Percentiles rank a stretch among this genome's conserved stretches.
Evolutionary conservation across 2,329 filamentous ascomycete species (phyloP).

Genomic region (Coniochaeta sp.): DNA sequence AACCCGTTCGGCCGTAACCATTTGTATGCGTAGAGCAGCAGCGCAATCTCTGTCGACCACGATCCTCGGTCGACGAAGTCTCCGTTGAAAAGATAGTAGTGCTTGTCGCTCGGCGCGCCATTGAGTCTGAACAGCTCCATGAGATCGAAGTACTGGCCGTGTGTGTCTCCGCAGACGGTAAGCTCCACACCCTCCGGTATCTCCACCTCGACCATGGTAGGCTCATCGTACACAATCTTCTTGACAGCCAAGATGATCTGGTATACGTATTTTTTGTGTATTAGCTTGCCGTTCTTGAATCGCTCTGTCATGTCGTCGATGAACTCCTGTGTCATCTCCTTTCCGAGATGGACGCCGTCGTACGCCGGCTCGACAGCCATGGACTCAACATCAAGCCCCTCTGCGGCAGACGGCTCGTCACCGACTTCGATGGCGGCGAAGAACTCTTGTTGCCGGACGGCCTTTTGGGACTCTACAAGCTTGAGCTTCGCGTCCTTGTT

Average conservation of each 20-base stretch:
- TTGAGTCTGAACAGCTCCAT: slow-evolving; percentile 94
- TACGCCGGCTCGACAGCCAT: slow-evolving; percentile 79
- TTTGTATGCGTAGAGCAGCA: slow-evolving; percentile 93
- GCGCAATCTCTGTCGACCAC: slow-evolving; percentile 95
- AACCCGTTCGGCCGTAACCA: slow-evolving; percentile 82
- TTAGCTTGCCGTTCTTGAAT: slow-evolving; percentile 92
- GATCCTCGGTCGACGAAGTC: slow-evolving; percentile 97
- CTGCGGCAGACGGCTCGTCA: slow-evolving; percentile 86
- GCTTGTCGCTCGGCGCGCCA: slow-evolving; percentile 74
- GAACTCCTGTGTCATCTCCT: slow-evolving; percentile 92
- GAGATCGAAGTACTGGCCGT: slow-evolving; percentile 95
- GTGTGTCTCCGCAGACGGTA: slow-evolving; percentile 95
- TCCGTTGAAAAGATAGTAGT: slow-evolving; percentile 95
- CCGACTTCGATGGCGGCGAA: slow-evolving; percentile 90
- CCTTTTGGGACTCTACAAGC: slow-evolving; percentile 87
- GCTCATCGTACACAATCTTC: slow-evolving; percentile 83
- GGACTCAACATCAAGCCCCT: slow-evolving; percentile 78
- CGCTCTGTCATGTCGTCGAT: slow-evolving; percentile 95
- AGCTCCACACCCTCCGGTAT: slow-evolving; percentile 70
- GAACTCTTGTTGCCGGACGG: slow-evolving; percentile 87
- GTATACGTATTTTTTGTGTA: slow-evolving; percentile 95
- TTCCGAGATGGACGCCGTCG: slow-evolving; percentile 70
- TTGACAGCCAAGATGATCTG: slow-evolving; percentile 89
- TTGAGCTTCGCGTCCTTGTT: slow-evolving; percentile 91
- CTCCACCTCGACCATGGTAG: slow-evolving; percentile 93